Conservation (phyloP, 768 basidiomycete genomes). For the Saitozyma sp. region DNA sequence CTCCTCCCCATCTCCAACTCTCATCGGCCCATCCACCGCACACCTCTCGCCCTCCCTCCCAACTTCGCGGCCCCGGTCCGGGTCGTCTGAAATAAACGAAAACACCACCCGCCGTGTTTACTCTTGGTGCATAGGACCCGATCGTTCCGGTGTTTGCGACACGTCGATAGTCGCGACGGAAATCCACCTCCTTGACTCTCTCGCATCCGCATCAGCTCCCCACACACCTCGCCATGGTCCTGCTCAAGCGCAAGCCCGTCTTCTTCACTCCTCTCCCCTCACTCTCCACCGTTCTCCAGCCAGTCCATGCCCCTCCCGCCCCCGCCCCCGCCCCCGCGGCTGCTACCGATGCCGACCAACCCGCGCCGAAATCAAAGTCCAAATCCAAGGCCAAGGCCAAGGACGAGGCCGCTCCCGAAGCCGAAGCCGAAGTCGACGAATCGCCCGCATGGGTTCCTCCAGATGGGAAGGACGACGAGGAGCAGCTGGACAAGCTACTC, state of each 20-base stretch:
- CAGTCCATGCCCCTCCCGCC: conserved; percentile 8
- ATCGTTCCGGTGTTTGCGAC: too few species aligned
- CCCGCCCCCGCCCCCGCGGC: conserved; percentile 10
- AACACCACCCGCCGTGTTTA: too few species aligned
- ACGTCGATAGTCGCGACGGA: too few species aligned
- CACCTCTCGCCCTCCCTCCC: too few species aligned
- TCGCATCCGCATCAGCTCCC: not conserved
- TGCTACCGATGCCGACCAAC: conserved; percentile 5
- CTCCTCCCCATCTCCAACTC: too few species aligned
- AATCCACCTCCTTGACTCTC: too few species aligned
- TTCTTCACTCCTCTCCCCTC: conserved; percentile 37
- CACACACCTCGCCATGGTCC: conserved; percentile 26
- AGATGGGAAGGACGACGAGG: conserved; percentile 49
- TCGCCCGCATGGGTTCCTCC: conserved; percentile 36
- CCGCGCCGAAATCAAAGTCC: not conserved
- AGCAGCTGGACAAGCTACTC: conserved; percentile 43
- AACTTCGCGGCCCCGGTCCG: too few species aligned
- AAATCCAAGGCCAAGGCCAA: conserved; percentile 2
- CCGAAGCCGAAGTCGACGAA: not conserved
- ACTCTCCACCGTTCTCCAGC: conserved; percentile 37
- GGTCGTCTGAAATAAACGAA: too few species aligned
- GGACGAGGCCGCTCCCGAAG: conserved; percentile 1
- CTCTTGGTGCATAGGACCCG: too few species aligned
- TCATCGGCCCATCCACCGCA: too few species aligned
- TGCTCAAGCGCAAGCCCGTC: conserved; percentile 47